Evolutionary conservation across 1,139 yeast species (phyloP).

Genomic region (Yarrowia galli): DNA sequence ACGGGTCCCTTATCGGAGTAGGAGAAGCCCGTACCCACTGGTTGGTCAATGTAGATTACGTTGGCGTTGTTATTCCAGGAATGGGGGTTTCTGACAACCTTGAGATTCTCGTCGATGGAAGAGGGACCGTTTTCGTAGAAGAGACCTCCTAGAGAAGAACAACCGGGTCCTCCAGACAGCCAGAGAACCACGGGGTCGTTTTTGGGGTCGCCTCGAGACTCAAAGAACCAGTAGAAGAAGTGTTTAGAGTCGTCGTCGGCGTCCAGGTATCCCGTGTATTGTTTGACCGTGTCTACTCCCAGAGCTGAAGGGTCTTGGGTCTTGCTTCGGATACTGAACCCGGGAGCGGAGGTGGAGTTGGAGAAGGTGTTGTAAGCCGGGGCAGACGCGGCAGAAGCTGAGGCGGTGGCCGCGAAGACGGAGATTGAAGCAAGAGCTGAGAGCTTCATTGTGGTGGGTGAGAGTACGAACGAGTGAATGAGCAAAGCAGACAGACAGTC

Average conservation of each 20-base stretch:
- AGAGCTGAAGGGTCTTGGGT: slow-evolving; percentile 45
- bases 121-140: slow-evolving; percentile 75
- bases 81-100: slow-evolving; percentile 63
- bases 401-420: too few relatives aligned
- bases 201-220: slow-evolving; percentile 68
- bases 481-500: too few relatives aligned
- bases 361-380: slow-evolving; percentile 5
- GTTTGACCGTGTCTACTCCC: slow-evolving; percentile 54
- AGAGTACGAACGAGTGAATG: background rate
- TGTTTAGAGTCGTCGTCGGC: slow-evolving; percentile 83
- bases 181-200: slow-evolving; percentile 71
- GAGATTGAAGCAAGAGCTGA: background rate
- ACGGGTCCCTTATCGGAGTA: slow-evolving; percentile 52
- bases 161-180: slow-evolving; percentile 83
- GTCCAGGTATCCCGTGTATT: slow-evolving; percentile 72
- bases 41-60: slow-evolving; percentile 76
- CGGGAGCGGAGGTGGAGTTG: slow-evolving; percentile 6
- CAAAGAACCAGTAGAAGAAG: slow-evolving; percentile 81
- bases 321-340: background rate
- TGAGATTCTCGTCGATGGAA: slow-evolving; percentile 57
- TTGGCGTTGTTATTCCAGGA: slow-evolving; percentile 77
- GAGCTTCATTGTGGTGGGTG: background rate
- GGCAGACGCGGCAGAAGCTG: background rate
- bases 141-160: slow-evolving; percentile 72
- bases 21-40: slow-evolving; percentile 79